These are phyloP conservation scores for Leishmania arabica DNA, from an alignment of 208 protist species.

Conservation along the genomic window DNA sequence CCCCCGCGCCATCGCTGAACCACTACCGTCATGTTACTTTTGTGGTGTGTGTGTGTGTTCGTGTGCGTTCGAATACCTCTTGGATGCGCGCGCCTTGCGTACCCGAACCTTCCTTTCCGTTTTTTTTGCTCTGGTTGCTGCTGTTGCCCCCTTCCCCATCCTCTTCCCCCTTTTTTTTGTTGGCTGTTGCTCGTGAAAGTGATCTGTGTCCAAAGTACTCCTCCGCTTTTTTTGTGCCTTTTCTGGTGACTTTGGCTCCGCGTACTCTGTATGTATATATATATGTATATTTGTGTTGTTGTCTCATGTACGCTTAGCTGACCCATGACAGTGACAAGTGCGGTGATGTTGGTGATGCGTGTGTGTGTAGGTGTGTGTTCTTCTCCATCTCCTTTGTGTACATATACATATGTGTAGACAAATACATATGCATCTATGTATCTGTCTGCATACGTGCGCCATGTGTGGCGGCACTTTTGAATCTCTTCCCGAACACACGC, in stretches of 20 bases:
- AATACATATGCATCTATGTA: no score
- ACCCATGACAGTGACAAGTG: background rate
- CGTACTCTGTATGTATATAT: background rate
- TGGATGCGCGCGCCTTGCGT: background rate
- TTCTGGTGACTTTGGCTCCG: background rate
- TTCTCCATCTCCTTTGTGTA: background rate
- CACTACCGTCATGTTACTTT: background rate
- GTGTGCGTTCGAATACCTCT: background rate
- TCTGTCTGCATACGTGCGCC: background rate
- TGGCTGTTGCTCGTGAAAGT: background rate
- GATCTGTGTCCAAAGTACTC: background rate
- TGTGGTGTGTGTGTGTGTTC: background rate
- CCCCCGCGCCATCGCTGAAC: background rate
- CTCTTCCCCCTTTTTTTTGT: background rate
- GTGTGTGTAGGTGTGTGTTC: background rate
- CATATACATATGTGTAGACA: background rate
- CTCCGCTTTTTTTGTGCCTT: conserved; percentile 14
- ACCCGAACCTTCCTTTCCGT: background rate
- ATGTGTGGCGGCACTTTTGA: background rate
- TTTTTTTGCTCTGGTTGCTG: background rate
- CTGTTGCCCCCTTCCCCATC: background rate
- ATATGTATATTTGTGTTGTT: no score
- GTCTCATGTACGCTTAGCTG: background rate
- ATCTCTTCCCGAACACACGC: background rate
- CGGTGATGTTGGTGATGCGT: background rate